These are phyloP conservation scores for Populus pruinosa DNA, from an alignment of 345 rosid genomes.

Conservation along the genomic window DNA sequence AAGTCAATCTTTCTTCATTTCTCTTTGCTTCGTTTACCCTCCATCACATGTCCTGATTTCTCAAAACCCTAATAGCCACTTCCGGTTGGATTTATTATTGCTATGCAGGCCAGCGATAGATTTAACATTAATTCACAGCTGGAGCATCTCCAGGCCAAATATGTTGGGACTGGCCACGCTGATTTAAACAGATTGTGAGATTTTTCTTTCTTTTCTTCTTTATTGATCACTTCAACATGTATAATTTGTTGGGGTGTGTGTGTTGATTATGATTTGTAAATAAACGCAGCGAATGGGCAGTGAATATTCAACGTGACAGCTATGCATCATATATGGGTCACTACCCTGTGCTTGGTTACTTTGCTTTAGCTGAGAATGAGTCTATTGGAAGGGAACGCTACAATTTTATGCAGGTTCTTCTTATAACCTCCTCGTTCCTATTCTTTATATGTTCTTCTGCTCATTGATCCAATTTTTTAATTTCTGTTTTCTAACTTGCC, in stretches of 20 bases:
- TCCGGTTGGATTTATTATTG: no score
- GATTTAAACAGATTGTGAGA: conserved; percentile 90
- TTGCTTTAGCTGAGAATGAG: conserved; percentile 89
- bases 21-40: background rate
- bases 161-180: conserved; percentile 93
- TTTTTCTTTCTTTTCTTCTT: background rate
- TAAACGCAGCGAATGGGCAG: conserved; percentile 78
- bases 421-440: background rate
- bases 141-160: conserved; percentile 97
- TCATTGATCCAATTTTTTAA: background rate
- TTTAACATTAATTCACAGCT: conserved; percentile 98
- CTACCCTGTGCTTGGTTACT: conserved; percentile 72
- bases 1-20: background rate
- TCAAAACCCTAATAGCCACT: background rate
- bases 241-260: background rate
- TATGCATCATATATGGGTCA: conserved; percentile 88
- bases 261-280: background rate
- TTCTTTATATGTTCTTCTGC: background rate
- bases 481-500: no score
- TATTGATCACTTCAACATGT: background rate
- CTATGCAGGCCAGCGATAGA: conserved; percentile 89
- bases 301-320: conserved; percentile 89
- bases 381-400: conserved; percentile 89
- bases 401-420: conserved; percentile 73
- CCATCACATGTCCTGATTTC: background rate